Base-by-base conservation (phyloP, 2,329 filamentous ascomycete species). In the Penicillium vulpinum region DNA sequence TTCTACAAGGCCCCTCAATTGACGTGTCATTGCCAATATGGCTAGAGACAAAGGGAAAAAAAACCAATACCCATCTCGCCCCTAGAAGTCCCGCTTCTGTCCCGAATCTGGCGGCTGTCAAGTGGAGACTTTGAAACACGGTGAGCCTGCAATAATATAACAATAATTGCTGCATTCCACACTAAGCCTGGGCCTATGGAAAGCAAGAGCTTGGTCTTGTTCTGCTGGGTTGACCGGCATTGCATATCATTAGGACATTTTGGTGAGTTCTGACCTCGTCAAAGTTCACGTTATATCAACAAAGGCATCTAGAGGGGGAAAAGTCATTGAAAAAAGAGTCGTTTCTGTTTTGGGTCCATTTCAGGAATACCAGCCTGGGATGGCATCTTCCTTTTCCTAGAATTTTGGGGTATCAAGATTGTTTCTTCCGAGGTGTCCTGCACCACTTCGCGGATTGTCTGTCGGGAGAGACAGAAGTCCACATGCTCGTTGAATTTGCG, bases 401-500 rank as follows among this genome's bases (percentile, higher is more conserved):
- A 35, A 29, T 10, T 58, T 6, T 49, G 18, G 5, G 40, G 45
- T 29, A 18, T 58, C 48, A 35, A 48, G 16, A 46, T 58, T 39
- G 54, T 18, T 33, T 21, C 57, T 61, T 60, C 68, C 49, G 47
- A 68, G 69, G 58, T 80, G 74, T 54, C 81, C 56, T 90, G 87
- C 1, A 94, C 87, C 0, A 86, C 88, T 67, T 97, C 91, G 44
- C 88, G 88, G 66, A 99, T 97, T 0, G 91, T 90, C 68, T 90
- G 86, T 54, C 88, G 83, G 0, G 92, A 97, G 1, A 99, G 82
- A 72, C 94, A 99, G 9, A 89, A 83, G 71, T 99, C 94, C 50
- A 99, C 92, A 69, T 99, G 94, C 55, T 89, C 85, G 64, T 99
- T 99, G 75, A 97, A 96, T 0, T 77, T 78, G 44, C 81, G 82